Evolutionary conservation across 257 asterid genomes (phyloP).

Genomic region (Cynanchum wilfordii): DNA sequence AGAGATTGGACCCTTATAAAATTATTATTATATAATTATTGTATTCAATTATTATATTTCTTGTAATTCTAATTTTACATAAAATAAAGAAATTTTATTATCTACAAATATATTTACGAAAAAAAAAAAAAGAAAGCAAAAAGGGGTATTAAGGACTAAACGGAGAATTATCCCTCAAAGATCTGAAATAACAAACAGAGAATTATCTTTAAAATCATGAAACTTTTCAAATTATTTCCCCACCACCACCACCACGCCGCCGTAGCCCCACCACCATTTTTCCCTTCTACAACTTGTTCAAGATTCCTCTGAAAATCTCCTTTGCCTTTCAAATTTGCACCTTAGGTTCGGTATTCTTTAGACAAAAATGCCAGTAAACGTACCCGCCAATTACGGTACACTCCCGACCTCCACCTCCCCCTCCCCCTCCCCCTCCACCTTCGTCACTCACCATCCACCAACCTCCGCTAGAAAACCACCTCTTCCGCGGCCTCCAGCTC

Average conservation of each 20-base stretch:
- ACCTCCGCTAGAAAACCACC: conserved; percentile 32
- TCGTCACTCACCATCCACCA: conserved; percentile 5
- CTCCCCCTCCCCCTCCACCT: conserved; percentile 13
- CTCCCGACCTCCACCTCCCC: conserved; percentile 21
- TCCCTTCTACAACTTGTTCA: background rate
- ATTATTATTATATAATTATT: no score
- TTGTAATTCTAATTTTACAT: no score
- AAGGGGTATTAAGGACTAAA: no score
- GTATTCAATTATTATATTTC: no score
- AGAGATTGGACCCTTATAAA: no score
- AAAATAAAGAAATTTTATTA: no score
- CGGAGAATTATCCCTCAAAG: no score
- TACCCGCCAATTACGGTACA: conserved; percentile 31
- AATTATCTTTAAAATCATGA: no score
- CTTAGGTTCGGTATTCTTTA: background rate
- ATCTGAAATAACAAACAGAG: no score
- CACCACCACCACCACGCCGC: background rate
- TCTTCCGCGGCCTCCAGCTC: conserved; percentile 15
- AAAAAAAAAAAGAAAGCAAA: no score
- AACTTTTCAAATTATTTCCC: background rate
- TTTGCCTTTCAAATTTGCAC: background rate
- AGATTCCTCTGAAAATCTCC: background rate
- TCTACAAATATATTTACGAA: no score
- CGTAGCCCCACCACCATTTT: background rate
- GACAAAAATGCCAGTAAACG: conserved; percentile 28